These are phyloP conservation scores for Purpureocillium takamizusanense DNA, from an alignment of 2,329 filamentous ascomycete species.

Conservation along the genomic window DNA sequence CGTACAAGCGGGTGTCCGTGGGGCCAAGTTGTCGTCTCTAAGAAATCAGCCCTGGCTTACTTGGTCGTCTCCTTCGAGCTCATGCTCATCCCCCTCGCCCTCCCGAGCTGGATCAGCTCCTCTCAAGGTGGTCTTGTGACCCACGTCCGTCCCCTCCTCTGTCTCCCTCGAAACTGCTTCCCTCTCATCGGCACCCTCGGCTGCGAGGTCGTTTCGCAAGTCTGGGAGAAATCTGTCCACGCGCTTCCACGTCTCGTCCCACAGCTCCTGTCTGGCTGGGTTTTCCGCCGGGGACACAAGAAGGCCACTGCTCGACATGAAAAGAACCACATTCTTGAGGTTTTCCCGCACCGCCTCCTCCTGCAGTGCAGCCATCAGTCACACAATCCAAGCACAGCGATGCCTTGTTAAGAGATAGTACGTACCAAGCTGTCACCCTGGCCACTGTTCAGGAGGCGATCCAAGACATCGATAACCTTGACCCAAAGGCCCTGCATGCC, in stretches of 20 bases:
- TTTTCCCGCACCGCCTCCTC: constrained; percentile 94
- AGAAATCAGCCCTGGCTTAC: too few species aligned
- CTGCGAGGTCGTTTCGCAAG: constrained; percentile 44
- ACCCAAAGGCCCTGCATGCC: constrained; percentile 90
- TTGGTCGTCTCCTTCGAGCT: too few species aligned
- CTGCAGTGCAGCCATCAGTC: constrained; percentile 30
- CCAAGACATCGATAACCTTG: constrained; percentile 87
- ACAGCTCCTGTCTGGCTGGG: constrained; percentile 44
- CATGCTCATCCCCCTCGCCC: too few species aligned
- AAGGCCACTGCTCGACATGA: constrained; percentile 86
- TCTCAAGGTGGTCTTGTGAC: too few species aligned
- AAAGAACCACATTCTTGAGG: constrained; percentile 89
- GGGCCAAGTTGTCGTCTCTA: too few species aligned
- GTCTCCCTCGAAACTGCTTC: too few species aligned
- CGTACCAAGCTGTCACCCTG: constrained; percentile 81
- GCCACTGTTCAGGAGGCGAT: constrained; percentile 90
- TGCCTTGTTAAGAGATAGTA: constrained; percentile 8
- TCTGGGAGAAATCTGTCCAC: constrained; percentile 58
- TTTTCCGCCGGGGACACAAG: constrained; percentile 61
- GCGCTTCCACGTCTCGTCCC: constrained; percentile 55
- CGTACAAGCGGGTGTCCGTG: too few species aligned
- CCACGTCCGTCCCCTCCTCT: too few species aligned
- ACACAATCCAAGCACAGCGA: background rate
- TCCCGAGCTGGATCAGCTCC: too few species aligned
- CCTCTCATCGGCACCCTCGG: constrained; percentile 29